Evolutionary conservation across 2,329 filamentous ascomycete genomes (phyloP), one percentile per base, ranked within the genome.

Genomic region (Fusarium chlamydosporum): DNA sequence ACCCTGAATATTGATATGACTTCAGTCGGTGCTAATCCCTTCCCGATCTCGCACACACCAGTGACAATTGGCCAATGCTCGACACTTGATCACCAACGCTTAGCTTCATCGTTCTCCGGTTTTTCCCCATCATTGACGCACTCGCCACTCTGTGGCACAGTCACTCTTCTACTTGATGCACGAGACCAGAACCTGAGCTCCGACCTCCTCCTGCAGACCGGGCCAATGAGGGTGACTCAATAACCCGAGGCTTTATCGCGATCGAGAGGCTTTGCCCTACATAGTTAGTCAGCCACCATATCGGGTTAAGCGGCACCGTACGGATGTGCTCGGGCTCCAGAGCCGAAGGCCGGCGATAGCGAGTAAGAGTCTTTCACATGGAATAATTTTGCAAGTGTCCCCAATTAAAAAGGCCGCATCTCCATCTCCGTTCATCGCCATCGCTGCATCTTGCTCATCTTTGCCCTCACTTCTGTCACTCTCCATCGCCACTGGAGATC

Each of bases 211-310:
- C 72, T 58, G 70, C 59, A 40, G 66, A 34, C 74, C 71, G 71
- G 61, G 9, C 75, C 75, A 76, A 76, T 75, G 47, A 67, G 3
- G 15, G n/a, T 5, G 8, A 5, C 20, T 3, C 15, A 29, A 68
- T 65, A 65, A 60, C 68, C 74, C 75, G 75, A 75, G 48, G 74
- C 67, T 76, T 76, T 76, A 72, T 76, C 75, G 75, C 75, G 61
- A 55, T 51, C 47, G 60, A 54, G 41, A 16, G n/a, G 43, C 70
- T 45, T 65, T 68, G 2, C 72, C 41, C 1, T 4, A 54, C 27
- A 4, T 6, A 33, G 71, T 47, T 74, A 74, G 61, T 1, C 0
- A 0, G 0, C 3, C 7, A 7, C 54, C 50, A 41, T 40, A 74
- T 64, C 46, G 31, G 65, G 64, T 7, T 34, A 70, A 69, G 68